Evolutionary conservation across 805 yeast species (phyloP).

Genomic region (Cyberlindnera japonica): DNA sequence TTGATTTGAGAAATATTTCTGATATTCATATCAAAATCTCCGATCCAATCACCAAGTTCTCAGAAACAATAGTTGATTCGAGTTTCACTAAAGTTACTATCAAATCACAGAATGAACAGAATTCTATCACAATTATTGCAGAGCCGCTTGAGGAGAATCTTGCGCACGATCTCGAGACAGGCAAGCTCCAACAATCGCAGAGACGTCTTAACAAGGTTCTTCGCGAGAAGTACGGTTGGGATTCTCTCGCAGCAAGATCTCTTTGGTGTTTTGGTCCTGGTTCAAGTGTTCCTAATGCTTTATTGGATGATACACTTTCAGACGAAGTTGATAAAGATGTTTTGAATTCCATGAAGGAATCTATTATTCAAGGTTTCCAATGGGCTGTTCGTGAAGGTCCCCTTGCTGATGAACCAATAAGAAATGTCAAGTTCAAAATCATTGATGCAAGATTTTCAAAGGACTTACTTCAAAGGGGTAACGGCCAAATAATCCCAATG

Average conservation of each 20-base stretch:
- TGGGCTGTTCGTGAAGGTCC: conserved; percentile 91
- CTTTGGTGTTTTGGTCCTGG: conserved; percentile 75
- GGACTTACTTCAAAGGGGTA: conserved; percentile 45
- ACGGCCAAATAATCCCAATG: conserved; percentile 77
- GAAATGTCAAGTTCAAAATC: conserved; percentile 66
- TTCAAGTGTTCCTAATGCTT: conserved; percentile 46
- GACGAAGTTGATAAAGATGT: conserved; percentile 61
- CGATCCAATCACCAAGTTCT: conserved; percentile 74
- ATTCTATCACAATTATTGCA: conserved; percentile 64
- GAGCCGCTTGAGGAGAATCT: conserved; percentile 65
- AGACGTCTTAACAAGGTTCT: conserved; percentile 48
- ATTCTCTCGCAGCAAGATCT: conserved; percentile 75
- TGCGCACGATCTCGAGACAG: conserved; percentile 52
- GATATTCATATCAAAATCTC: conserved; percentile 75
- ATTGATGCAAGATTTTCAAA: conserved; percentile 54
- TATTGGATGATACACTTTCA: conserved; percentile 69
- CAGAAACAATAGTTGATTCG: conserved; percentile 68
- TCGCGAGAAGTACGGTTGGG: conserved; percentile 68
- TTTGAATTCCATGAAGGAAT: conserved; percentile 44
- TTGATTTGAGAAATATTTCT: conserved; percentile 61
- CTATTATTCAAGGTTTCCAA: conserved; percentile 71
- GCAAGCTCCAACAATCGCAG: conserved; percentile 35
- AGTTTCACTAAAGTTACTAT: conserved; percentile 68
- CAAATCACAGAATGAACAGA: conserved; percentile 49
- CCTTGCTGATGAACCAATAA: conserved; percentile 77